Base-by-base conservation (phyloP, 1,284 basidiomycete species). In the Trametes polyzona region DNA sequence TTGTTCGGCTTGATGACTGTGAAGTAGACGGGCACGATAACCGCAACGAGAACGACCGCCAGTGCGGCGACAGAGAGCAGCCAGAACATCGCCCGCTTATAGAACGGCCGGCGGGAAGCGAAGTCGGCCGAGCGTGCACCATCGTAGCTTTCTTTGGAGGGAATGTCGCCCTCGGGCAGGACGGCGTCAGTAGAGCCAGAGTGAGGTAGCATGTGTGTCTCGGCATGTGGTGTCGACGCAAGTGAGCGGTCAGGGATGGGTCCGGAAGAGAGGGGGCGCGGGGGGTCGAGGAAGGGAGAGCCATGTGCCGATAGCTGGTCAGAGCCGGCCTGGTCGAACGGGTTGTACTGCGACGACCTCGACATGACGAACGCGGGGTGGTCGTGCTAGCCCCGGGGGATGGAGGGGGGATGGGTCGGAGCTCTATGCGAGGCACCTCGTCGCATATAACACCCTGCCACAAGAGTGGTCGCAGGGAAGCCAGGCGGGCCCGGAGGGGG, bases 21-120 rank as follows among this genome's bases (percentile, higher is more conserved):
- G 59, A 82, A 73, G 58, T 74, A 78, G 3, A 82, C 70, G 4
- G 79, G 75, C 4, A 81, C 47, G 32, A 51, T 42, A 14, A 51
- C 53, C 3, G 49, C 52, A 29, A 76, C 62, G 27, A 82, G 67
- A 1, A 74, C 77, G 39, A 75, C 29, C 10, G 48, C 48, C 6
- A 50, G 26, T 10, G 37, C 24, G 10, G 35, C 19, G 37, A 17
- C 14, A 19, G 27, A 57, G 52, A 24, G 42, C 46, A 65, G 32
- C 65, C 65, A 67, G 54, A 69, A 57, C 48, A 62, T 43, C 12
- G 68, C 68, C 9, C 65, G 64, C 51, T 64, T 67, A 49, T 62
- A 64, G n/a, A 67, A 58, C 3, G 63, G 61, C 3, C 41, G 47
- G 33, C 32, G 27, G 0, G 30, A 0, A 23, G 44, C 26, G n/a